A percentile compares a stretch with the other conserved stretches of the same genome.
Conservation (phyloP, 129 eudicot genomes). For the Lonicera japonica region DNA sequence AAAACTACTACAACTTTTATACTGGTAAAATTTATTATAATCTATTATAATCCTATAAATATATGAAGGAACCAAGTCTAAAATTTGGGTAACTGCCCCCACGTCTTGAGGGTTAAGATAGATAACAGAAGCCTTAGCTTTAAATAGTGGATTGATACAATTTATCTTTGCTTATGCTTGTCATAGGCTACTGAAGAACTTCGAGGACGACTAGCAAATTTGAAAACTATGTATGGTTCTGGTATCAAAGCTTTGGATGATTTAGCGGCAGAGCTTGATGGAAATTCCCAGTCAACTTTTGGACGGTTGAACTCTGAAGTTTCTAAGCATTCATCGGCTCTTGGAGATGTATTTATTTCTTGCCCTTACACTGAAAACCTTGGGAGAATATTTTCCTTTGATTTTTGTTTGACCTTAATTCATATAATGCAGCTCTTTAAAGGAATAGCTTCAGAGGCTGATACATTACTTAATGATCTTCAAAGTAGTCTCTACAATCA, state of each 20-base stretch:
- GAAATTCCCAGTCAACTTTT: constrained; percentile 67
- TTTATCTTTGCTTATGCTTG: neutral
- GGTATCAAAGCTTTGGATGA: constrained; percentile 76
- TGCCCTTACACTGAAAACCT: neutral
- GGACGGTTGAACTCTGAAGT: constrained; percentile 73
- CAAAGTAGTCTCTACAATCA: constrained; percentile 68
- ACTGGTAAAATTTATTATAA: too few relatives aligned
- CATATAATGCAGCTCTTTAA: constrained; percentile 64
- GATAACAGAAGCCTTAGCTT: neutral
- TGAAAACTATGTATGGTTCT: constrained; percentile 71
- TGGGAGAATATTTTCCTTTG: neutral
- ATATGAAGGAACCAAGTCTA: too few relatives aligned
- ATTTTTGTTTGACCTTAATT: constrained; percentile 12
- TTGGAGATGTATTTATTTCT: constrained; percentile 54
- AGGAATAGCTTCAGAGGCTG: constrained; percentile 87
- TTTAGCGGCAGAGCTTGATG: constrained; percentile 80
- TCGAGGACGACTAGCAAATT: constrained; percentile 46
- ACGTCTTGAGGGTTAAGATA: too few relatives aligned
- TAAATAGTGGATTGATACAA: neutral
- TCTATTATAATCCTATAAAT: too few relatives aligned
- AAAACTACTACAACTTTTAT: too few relatives aligned
- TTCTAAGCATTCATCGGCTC: constrained; percentile 74
- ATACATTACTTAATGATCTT: constrained; percentile 64
- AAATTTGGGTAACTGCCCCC: too few relatives aligned
- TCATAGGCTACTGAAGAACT: constrained; percentile 87